Evolutionary conservation across 2,329 filamentous ascomycete genomes (phyloP).

Genomic region (Thelonectria rubi): DNA sequence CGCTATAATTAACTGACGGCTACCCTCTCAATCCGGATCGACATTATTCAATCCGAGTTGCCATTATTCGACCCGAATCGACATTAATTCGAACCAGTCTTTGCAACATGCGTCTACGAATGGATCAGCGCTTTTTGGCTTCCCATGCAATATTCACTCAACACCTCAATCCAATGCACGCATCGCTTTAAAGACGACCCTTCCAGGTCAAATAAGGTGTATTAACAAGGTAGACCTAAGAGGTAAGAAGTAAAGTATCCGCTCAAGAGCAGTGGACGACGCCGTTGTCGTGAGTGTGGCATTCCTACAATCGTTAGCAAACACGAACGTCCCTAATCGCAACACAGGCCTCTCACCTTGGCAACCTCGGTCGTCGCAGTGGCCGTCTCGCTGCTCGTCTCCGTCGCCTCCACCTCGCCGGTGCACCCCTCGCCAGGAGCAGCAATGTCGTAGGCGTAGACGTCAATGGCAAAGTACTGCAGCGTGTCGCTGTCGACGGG

Average conservation of each 20-base stretch:
- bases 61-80: too few relatives aligned
- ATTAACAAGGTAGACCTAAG: background rate
- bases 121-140: too few relatives aligned
- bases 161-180: too few relatives aligned
- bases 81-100: too few relatives aligned
- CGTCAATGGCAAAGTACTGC: constrained; percentile 75
- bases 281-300: constrained; percentile 54
- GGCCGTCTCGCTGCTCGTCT: constrained; percentile 27
- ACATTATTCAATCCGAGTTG: too few relatives aligned
- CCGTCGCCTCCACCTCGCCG: constrained; percentile 49
- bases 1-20: too few relatives aligned
- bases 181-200: too few relatives aligned
- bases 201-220: background rate
- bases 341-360: constrained; percentile 53
- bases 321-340: constrained; percentile 47
- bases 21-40: too few relatives aligned
- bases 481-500: constrained; percentile 69
- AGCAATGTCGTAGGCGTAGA: constrained; percentile 71
- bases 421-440: constrained; percentile 70
- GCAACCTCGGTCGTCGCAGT: constrained; percentile 47
- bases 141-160: too few relatives aligned
- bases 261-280: constrained; percentile 47
- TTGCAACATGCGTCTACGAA: too few relatives aligned
- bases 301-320: constrained; percentile 62
- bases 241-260: background rate